Conservation (phyloP, 2,329 filamentous ascomycete species). For the Tothia fuscella region DNA sequence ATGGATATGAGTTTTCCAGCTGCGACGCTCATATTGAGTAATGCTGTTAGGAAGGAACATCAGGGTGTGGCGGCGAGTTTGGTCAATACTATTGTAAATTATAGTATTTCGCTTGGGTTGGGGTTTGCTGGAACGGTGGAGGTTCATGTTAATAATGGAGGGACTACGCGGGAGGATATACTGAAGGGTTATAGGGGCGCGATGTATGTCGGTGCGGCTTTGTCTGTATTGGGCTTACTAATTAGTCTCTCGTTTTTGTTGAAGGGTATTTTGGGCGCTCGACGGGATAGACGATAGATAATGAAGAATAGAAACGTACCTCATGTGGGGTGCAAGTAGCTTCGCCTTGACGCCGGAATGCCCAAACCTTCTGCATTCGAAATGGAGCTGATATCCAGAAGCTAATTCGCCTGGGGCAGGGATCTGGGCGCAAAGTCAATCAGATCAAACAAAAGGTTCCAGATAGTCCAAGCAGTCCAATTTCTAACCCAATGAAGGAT, state of each 20-base stretch:
- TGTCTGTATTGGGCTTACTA: slow-evolving; percentile 16
- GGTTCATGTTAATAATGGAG: slow-evolving; percentile 25
- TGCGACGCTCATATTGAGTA: slow-evolving; percentile 27
- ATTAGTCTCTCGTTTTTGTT: slow-evolving; percentile 6
- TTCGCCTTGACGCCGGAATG: no score
- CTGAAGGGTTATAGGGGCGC: slow-evolving; percentile 28
- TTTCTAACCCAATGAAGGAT: no score
- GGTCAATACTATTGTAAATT: slow-evolving; percentile 31
- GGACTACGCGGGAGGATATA: slow-evolving; percentile 17
- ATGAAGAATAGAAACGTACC: no score
- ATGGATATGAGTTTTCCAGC: slow-evolving; percentile 34
- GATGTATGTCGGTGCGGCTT: slow-evolving; percentile 26
- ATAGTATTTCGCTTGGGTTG: slow-evolving; percentile 30
- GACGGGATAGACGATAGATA: no score
- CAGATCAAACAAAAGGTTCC: no score
- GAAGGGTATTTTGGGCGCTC: not conserved
- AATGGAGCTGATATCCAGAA: no score
- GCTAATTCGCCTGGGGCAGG: no score
- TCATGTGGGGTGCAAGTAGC: no score
- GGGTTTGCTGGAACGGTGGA: slow-evolving; percentile 33
- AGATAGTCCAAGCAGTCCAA: no score
- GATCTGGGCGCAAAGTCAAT: no score
- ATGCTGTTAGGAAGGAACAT: slow-evolving; percentile 26
- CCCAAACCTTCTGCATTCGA: no score
- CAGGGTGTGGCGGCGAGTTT: slow-evolving; percentile 30